Base-by-base conservation (phyloP, 140 eudicot species). In the Oenanthe javanica region DNA sequence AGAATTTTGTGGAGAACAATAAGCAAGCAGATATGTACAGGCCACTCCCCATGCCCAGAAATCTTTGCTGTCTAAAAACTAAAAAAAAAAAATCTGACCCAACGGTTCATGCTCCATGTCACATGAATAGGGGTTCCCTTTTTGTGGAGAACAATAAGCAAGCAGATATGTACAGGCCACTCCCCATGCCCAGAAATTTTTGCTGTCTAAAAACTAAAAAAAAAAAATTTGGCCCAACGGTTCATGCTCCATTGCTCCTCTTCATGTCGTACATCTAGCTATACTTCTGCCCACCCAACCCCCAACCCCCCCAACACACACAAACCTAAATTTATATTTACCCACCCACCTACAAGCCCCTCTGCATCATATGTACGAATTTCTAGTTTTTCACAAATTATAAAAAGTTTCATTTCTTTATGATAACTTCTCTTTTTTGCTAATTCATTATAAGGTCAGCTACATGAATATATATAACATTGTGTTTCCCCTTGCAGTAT, bases 181-280 rank as follows among this genome's bases (percentile, higher is more conserved):
- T 42, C 77, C 83, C 77, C 31, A 48, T 52, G 70, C 43, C 69
- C 67, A 27, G 51, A 64, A 31, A 40, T 47, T 49, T 59, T n/a
- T 43, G 54, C 70, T 57, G 54, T 27, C 50, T 40, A 42, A 63
- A 79, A 23, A 75, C 36, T 31, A 31, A 31, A 31, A n/a, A 79
- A 79, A 61, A 75, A 80, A 70, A 80, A 79, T 76, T 77, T 66
- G 48, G 42, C 38, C 82, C 82, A 67, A 70, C 78, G 78, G 45
- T 70, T 80, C 42, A 19, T n/a, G 70, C 77, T 49, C 67, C 78
- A 54, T 54, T 54, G 23, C 63, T 54, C 63, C 63, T 79, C 71
- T 47, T 43, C 40, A 40, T 70, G 54, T 55, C 23, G 46, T 16
- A 25, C 27, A 42, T 16, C 40, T 66, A 54, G n/a, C 8, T 7